Evolutionary conservation across 2,329 filamentous ascomycete species (phyloP).

Genomic region (Periconia sp.): DNA sequence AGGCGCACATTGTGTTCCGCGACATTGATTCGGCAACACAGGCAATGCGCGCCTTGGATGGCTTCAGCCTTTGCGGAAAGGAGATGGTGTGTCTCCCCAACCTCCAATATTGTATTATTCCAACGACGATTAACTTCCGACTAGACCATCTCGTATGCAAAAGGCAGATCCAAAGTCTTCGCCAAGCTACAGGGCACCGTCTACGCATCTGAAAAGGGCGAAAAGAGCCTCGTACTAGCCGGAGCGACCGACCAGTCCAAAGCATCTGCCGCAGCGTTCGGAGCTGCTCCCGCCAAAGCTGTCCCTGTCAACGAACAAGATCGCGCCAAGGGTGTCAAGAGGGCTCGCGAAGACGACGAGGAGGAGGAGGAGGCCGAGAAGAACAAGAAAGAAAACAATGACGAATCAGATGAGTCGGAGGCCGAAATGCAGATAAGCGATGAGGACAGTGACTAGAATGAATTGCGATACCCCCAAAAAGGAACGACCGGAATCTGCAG

Average conservation of each 20-base stretch:
- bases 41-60: slow-evolving; percentile 86
- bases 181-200: slow-evolving; percentile 92
- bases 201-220: slow-evolving; percentile 58
- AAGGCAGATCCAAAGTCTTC: slow-evolving; percentile 83
- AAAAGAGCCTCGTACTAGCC: slow-evolving; percentile 18
- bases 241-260: slow-evolving; percentile 17
- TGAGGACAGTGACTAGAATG: slow-evolving; percentile 54
- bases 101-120: too few relatives aligned
- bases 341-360: slow-evolving; percentile 64
- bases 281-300: slow-evolving; percentile 30
- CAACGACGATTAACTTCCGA: not conserved
- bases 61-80: slow-evolving; percentile 80
- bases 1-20: slow-evolving; percentile 89
- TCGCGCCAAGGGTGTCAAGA: slow-evolving; percentile 64
- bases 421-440: slow-evolving; percentile 67
- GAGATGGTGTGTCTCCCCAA: slow-evolving; percentile 67
- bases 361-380: slow-evolving; percentile 53
- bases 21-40: slow-evolving; percentile 91
- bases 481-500: not conserved
- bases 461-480: not conserved
- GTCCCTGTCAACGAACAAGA: slow-evolving; percentile 39
- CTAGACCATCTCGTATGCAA: slow-evolving; percentile 89
- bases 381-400: slow-evolving; percentile 15
- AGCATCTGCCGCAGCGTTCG: slow-evolving; percentile 49
- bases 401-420: slow-evolving; percentile 53